Conservation (phyloP, 768 basidiomycete species). For the Termitomyces titanicus region DNA sequence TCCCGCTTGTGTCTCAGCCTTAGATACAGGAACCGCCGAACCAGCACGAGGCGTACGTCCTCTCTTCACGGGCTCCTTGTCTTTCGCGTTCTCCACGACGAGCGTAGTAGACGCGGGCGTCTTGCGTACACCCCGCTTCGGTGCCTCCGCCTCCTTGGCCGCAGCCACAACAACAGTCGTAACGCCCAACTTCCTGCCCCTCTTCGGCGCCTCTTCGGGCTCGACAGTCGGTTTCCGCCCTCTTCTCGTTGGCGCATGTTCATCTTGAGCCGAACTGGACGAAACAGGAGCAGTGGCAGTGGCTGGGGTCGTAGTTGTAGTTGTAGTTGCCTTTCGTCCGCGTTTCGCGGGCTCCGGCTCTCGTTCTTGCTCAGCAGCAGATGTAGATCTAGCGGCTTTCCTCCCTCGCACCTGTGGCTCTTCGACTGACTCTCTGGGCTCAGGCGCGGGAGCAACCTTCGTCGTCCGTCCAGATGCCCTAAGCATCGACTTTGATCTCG, state of each 20-base stretch:
- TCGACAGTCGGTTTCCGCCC: conserved; percentile 14
- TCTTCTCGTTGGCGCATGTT: background rate
- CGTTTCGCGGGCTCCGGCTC: conserved; percentile 10
- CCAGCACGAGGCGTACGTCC: conserved; percentile 17
- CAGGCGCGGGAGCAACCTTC: background rate
- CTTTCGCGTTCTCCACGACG: background rate
- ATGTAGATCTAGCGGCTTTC: conserved; percentile 18
- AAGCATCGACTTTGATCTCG: conserved; percentile 5
- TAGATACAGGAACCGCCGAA: background rate
- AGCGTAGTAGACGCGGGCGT: background rate
- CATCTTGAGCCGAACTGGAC: background rate
- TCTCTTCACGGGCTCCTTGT: conserved; percentile 9
- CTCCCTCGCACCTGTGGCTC: conserved; percentile 1
- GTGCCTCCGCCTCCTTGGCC: background rate
- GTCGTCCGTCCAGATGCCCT: background rate
- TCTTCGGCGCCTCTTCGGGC: conserved; percentile 11
- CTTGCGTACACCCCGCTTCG: background rate
- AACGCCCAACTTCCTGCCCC: background rate
- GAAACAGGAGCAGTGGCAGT: background rate
- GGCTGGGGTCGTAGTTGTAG: background rate
- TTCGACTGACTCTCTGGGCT: background rate
- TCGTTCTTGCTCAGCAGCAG: conserved; percentile 1
- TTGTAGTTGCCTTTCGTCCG: conserved; percentile 13
- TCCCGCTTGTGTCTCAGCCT: no score
- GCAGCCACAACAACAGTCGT: background rate